These are phyloP conservation scores for Kwoniella dendrophila DNA, from an alignment of 768 basidiomycete species.

Conservation along the genomic window DNA sequence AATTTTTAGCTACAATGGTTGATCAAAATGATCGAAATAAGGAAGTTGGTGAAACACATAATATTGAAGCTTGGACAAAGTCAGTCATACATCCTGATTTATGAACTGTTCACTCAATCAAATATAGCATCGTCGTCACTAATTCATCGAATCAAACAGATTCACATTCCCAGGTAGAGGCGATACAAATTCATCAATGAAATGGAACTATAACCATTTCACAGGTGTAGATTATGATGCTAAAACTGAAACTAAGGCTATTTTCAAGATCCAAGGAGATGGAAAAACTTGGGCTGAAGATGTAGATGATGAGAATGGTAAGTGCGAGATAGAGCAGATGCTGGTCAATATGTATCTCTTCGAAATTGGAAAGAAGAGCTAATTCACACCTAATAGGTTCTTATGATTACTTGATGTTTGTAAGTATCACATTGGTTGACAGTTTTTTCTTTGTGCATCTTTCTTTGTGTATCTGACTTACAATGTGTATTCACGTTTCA, in stretches of 20 bases:
- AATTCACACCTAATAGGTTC: constrained; percentile 23
- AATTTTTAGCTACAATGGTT: constrained; percentile 70
- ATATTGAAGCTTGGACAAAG: constrained; percentile 68
- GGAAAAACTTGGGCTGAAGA: constrained; percentile 77
- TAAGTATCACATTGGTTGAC: too few species aligned
- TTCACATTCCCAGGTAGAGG: constrained; percentile 80
- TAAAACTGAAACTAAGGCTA: constrained; percentile 61
- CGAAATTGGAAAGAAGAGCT: not conserved
- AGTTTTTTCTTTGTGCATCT: too few species aligned
- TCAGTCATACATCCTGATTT: constrained; percentile 23
- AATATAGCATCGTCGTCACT: not conserved
- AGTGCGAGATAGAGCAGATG: constrained; percentile 61
- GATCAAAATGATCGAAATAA: constrained; percentile 69
- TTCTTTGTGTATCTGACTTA: too few species aligned
- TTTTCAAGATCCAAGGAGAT: constrained; percentile 70
- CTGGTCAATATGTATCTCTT: not conserved
- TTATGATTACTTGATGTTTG: constrained; percentile 55
- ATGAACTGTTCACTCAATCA: not conserved
- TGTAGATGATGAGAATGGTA: constrained; percentile 82
- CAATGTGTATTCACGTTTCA: not conserved
- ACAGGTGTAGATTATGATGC: constrained; percentile 85
- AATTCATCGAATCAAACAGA: constrained; percentile 39
- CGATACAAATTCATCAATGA: constrained; percentile 59
- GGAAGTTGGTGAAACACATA: constrained; percentile 63
- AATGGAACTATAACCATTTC: constrained; percentile 61